Conservation (phyloP, 2,329 filamentous ascomycete species). For the Venturia pyrina region DNA sequence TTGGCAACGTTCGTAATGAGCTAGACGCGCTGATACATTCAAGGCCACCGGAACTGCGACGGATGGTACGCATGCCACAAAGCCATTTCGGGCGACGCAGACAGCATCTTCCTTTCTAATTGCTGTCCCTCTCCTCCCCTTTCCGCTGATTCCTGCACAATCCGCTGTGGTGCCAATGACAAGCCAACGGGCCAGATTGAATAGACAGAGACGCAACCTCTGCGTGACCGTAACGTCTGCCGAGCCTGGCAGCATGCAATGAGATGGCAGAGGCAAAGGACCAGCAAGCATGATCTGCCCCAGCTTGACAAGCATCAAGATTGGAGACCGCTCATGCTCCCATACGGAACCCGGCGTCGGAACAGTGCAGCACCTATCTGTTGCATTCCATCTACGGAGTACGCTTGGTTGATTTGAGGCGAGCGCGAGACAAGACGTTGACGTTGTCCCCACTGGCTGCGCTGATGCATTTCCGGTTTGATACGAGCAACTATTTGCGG, state of each 20-base stretch:
- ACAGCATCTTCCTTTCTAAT: neutral
- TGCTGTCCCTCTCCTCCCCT: neutral
- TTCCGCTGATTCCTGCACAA: neutral
- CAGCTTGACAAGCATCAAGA: conserved; percentile 2
- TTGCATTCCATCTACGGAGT: neutral
- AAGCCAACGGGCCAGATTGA: neutral
- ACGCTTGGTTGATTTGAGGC: conserved; percentile 2
- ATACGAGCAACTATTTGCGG: conserved; percentile 6
- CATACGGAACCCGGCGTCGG: neutral
- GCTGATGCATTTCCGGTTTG: conserved; percentile 6
- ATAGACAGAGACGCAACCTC: neutral
- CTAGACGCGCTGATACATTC: neutral
- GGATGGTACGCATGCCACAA: neutral
- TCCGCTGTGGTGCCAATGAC: neutral
- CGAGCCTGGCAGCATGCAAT: conserved; percentile 2
- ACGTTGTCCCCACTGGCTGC: neutral
- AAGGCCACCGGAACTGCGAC: neutral
- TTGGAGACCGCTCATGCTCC: neutral
- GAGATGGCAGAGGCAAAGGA: conserved; percentile 2
- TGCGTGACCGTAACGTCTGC: neutral
- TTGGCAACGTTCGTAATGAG: conserved; percentile 3
- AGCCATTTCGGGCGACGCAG: neutral
- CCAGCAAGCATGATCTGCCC: neutral
- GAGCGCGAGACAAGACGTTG: neutral
- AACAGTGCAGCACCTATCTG: neutral